Evolutionary conservation across 192 early-diverging fungal species (phyloP).

Genomic region (Podila epigama): DNA sequence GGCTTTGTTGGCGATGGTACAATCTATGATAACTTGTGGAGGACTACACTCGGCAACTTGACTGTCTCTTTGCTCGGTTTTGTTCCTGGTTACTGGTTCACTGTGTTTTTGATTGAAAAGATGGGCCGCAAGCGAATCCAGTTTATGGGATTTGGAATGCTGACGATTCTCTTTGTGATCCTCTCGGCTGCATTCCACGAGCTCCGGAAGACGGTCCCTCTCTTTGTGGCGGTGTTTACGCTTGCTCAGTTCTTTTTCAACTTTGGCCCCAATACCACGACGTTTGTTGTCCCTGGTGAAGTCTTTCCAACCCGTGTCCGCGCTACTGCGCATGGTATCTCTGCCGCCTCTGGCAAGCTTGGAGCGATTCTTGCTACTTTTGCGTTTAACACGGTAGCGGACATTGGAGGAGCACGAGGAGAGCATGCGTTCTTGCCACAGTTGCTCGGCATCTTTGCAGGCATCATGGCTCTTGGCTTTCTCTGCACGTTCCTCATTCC

Average conservation of each 20-base stretch:
- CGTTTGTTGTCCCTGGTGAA: slow-evolving; percentile 72
- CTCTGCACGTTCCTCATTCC: slow-evolving; percentile 63
- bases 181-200: slow-evolving; percentile 8
- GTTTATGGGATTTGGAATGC: slow-evolving; percentile 75
- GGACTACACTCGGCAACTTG: slow-evolving; percentile 82
- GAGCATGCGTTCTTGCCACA: slow-evolving; percentile 30
- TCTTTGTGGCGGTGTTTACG: slow-evolving; percentile 55
- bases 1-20: slow-evolving; percentile 57
- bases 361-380: slow-evolving; percentile 66
- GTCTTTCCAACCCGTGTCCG: slow-evolving; percentile 64
- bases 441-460: slow-evolving; percentile 53
- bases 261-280: slow-evolving; percentile 75
- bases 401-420: slow-evolving; percentile 32
- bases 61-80: slow-evolving; percentile 83
- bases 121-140: slow-evolving; percentile 89
- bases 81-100: slow-evolving; percentile 94
- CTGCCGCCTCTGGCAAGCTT: slow-evolving; percentile 70
- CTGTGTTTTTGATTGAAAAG: slow-evolving; percentile 83
- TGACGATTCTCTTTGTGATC: slow-evolving; percentile 75
- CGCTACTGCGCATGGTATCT: slow-evolving; percentile 73
- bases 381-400: slow-evolving; percentile 47
- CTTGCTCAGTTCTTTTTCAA: slow-evolving; percentile 63
- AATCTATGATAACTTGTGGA: slow-evolving; percentile 50
- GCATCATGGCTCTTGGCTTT: slow-evolving; percentile 53
- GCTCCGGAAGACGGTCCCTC: slow-evolving; percentile 51